Percentiles rank a stretch among this genome's conserved stretches.
Conservation (phyloP, 805 yeast species). For the Zygoascus bituminiphila region DNA sequence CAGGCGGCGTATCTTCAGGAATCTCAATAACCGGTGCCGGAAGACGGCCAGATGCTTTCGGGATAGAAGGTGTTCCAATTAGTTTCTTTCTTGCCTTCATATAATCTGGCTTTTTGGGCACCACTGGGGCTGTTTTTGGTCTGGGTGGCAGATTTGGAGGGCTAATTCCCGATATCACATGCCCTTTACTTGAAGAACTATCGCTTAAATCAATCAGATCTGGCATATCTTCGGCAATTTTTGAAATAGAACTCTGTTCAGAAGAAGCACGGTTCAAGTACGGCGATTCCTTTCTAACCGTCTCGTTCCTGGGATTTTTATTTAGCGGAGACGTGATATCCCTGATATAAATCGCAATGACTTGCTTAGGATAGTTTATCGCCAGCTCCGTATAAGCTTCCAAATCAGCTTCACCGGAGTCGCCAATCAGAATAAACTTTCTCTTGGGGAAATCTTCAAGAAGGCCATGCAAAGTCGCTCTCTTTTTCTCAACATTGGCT, state of each 20-base stretch:
- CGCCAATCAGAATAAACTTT: constrained; percentile 81
- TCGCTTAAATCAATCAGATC: constrained; percentile 18
- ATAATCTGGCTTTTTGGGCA: constrained; percentile 7
- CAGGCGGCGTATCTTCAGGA: background rate
- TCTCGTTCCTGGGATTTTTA: background rate
- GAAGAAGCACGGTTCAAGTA: no score
- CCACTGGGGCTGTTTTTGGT: constrained; percentile 1
- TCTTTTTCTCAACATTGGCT: constrained; percentile 77
- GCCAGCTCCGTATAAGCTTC: constrained; percentile 83
- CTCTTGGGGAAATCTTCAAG: constrained; percentile 67
- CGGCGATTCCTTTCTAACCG: background rate
- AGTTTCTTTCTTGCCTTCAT: background rate
- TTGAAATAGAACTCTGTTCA: background rate
- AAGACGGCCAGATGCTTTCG: background rate
- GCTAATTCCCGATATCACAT: background rate
- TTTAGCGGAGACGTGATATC: constrained; percentile 39
- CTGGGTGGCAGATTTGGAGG: constrained; percentile 10
- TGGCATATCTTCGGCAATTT: background rate
- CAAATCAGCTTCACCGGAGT: constrained; percentile 89
- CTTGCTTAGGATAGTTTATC: constrained; percentile 47
- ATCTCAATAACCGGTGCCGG: constrained; percentile 1
- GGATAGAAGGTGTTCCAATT: constrained; percentile 7
- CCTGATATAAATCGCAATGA: constrained; percentile 71
- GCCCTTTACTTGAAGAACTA: background rate
- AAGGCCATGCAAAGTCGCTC: constrained; percentile 52